Percentiles rank a stretch among this genome's conserved stretches.
phyloP scores from a whole-genome alignment of 2,329 filamentous ascomycete species.

The Epichloe bromicola region DNA sequence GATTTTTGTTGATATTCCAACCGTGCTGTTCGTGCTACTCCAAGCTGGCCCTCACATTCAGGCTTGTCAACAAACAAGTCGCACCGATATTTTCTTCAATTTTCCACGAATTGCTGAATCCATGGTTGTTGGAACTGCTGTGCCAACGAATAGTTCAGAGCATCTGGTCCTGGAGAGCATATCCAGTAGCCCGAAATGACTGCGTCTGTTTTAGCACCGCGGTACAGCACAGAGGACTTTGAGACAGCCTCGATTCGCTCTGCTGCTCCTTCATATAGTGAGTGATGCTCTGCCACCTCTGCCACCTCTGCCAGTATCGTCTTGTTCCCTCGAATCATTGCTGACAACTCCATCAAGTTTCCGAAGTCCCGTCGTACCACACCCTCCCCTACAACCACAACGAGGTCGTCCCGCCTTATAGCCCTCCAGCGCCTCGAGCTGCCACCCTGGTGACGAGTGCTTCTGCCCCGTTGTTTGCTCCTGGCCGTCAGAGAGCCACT shows the following conservation, averaged over 20 bases:
- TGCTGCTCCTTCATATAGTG: slow-evolving; percentile 54
- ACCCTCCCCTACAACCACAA: slow-evolving; percentile 37
- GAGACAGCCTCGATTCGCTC: slow-evolving; percentile 56
- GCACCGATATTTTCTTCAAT: neutral
- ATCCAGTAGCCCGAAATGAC: slow-evolving; percentile 17
- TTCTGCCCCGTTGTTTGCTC: slow-evolving; percentile 2
- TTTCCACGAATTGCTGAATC: neutral
- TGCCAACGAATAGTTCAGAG: neutral
- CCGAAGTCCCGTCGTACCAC: slow-evolving; percentile 52
- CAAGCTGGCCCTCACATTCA: neutral
- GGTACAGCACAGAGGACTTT: slow-evolving; percentile 40
- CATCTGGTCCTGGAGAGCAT: neutral
- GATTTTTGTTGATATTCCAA: neutral
- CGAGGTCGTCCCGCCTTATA: slow-evolving; percentile 35
- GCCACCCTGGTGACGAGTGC: slow-evolving; percentile 2
- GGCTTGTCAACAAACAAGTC: neutral
- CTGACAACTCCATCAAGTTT: slow-evolving; percentile 27
- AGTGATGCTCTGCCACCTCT: slow-evolving; percentile 15
- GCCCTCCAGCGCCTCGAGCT: slow-evolving; percentile 18
- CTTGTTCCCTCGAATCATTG: neutral
- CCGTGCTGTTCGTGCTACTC: neutral
- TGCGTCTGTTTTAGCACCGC: slow-evolving; percentile 17
- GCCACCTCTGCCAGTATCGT: neutral
- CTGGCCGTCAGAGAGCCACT: slow-evolving; percentile 11
- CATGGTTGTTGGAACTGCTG: neutral